Evolutionary conservation across 176 grass and related monocot species (phyloP).

Genomic region (Rhynchospora breviuscula): DNA sequence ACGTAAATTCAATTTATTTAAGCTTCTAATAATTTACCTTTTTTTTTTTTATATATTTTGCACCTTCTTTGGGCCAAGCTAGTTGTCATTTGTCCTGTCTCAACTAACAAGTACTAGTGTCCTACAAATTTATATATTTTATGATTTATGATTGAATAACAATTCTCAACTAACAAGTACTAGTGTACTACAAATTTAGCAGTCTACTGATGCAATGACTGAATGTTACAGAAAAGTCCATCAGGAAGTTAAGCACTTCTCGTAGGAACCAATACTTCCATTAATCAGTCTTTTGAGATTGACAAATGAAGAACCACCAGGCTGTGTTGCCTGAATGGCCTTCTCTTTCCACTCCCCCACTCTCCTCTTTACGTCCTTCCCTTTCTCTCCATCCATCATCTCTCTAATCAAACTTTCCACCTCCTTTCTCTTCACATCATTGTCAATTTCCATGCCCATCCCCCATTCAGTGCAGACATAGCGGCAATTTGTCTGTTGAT

Average conservation of each 20-base stretch:
- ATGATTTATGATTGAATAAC: too few species aligned
- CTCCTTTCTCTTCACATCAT: conserved; percentile 24
- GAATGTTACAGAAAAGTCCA: not conserved
- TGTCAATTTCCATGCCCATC: conserved; percentile 20
- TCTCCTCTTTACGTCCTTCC: conserved; percentile 6
- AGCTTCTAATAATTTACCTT: not conserved
- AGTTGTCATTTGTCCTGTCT: not conserved
- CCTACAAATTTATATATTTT: not conserved
- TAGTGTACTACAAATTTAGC: not conserved
- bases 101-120: too few species aligned
- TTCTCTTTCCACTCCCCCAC: not conserved
- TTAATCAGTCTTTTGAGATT: conserved; percentile 17
- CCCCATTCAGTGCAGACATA: conserved; percentile 11
- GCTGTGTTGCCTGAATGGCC: not conserved
- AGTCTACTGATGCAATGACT: not conserved
- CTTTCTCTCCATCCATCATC: conserved; percentile 23
- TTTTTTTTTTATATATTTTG: not conserved
- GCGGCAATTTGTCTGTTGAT: conserved; percentile 24
- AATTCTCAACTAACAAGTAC: not conserved
- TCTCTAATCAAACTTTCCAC: conserved; percentile 9
- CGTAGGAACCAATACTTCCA: not conserved
- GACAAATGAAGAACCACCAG: conserved; percentile 6
- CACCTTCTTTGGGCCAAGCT: not conserved
- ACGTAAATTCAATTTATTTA: not conserved
- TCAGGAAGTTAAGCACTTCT: not conserved